Evolutionary conservation across 2,329 filamentous ascomycete genomes (phyloP), one percentile per base, ranked within the genome.

Genomic region (Fonsecaea pugnacius): DNA sequence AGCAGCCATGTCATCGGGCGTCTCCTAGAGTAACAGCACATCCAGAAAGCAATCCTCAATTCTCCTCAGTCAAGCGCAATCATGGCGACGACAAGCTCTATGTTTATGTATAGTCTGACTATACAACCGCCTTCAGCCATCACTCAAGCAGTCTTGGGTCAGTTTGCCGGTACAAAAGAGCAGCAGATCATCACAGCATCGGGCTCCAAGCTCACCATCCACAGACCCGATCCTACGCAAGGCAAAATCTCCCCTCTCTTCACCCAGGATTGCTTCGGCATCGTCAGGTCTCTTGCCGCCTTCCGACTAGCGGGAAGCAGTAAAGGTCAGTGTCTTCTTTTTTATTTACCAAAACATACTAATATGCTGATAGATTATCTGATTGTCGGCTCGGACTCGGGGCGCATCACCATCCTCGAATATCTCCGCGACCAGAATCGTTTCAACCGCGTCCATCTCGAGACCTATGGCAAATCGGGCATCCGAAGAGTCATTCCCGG

Each of bases 101-200:
- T 97, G 92, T 97, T 97, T 78, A 89, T 99, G 82, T 99, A 99
- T 82, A 95, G 92, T 74, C 85, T 99, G 82, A 98, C 95, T 72
- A 89, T 99, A 74, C 92, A 97, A 80, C 90, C 91, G 72, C 91
- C 95, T 36, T 93, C 92, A 70, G 90, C 92, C 65, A 88, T 96
- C 74, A 92, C 90, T 57, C 90, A 96, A 79, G 93, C 95, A 69
- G 90, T 97, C 70, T 85, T 96, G 65, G 96, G 95, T 72, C 94
- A 98, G 80, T 98, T 98, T 79, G 89, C 92, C 66, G 93, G 94
- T 71, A 96, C 92, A 69, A 96, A 94, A 81, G 94, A 97, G 80
- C 95, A 99, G 83, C 93, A 97, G 80, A 96, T 99, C 75, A 87
- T 97, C 76, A 94, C 93, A 32, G 94, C 91, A 55, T 94, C 92